Evolutionary conservation across 2,329 filamentous ascomycete genomes (phyloP), one percentile per base, ranked within the genome.

Genomic region (Claviceps cyperi): DNA sequence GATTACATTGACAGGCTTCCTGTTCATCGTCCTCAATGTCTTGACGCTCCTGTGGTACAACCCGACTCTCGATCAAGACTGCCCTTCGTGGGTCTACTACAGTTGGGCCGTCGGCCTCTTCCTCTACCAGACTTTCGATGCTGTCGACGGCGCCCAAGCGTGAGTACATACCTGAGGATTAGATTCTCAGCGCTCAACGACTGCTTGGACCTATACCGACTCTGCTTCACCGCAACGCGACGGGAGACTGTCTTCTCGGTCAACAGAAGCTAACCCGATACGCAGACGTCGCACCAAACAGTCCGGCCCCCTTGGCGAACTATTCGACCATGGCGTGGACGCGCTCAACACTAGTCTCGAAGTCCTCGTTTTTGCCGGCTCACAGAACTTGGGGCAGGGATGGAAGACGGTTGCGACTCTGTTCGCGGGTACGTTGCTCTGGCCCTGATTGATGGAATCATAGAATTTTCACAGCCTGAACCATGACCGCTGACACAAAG

Each of bases 311-410:
- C 74, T 98, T 35, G 92, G 92, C 56, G 92, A 98, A 67, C 78
- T 98, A 22, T 98, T 98, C 64, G 92, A 98, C 65, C 92, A 98
- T 67, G 90, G 89, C 54, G 92, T 98, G 57, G 92, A 98, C 67
- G 92, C 92, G 32, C 80, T 94, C 64, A 98, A 98, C 67, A 98
- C 92, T 4, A 84, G 83, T n/a, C 80, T 98, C 56, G 92, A 94
- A 63, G 86, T 91, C 38, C 75, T 97, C 52, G 78, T 98, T 57
- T 98, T 98, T 63, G 86, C 89, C 11, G 89, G 84, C 36, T 83
- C 86, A 37, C 90, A 95, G 75, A 96, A 96, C 63, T 78, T 97
- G 63, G 91, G 91, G 44, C 88, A 95, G 69, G 81, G 84, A 53
- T 96, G 90, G 91, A 81, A 81, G 67, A 95, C 90, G 0, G 81